Evolutionary conservation across 371 early-diverging fungal species (phyloP).

Genomic region (Neoconidiobolus thromboides): DNA sequence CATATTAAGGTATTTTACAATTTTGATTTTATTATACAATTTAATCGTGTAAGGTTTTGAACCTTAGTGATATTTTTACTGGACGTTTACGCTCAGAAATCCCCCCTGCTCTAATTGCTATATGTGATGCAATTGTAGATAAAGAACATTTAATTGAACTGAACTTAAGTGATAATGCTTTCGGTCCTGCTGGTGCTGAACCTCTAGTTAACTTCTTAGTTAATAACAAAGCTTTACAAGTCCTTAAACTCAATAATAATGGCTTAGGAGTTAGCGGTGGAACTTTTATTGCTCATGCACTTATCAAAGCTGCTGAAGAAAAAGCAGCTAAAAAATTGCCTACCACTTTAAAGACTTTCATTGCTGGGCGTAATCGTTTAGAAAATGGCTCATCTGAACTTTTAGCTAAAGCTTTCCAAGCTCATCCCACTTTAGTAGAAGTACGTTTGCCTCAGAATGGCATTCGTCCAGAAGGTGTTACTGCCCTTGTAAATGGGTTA

Average conservation of each 20-base stretch:
- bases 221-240: constrained; percentile 54
- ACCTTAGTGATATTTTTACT: constrained; percentile 82
- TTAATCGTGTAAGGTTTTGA: constrained; percentile 24
- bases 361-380: constrained; percentile 85
- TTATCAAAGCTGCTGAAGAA: constrained; percentile 50
- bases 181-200: constrained; percentile 85
- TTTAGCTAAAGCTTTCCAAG: constrained; percentile 63
- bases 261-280: constrained; percentile 86
- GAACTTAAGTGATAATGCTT: constrained; percentile 92
- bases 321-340: constrained; percentile 33
- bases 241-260: constrained; percentile 84
- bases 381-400: constrained; percentile 63
- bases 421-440: constrained; percentile 49
- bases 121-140: constrained; percentile 67
- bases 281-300: constrained; percentile 64
- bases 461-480: constrained; percentile 85
- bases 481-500: constrained; percentile 45
- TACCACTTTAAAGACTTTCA: constrained; percentile 54
- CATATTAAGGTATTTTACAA: constrained; percentile 41
- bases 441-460: constrained; percentile 94
- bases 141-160: constrained; percentile 54
- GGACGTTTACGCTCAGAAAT: constrained; percentile 80
- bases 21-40: background rate
- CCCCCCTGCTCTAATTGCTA: constrained; percentile 56
- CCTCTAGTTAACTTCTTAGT: constrained; percentile 69